Conservation (phyloP, 768 basidiomycete species). For the Trametes punicea region DNA sequence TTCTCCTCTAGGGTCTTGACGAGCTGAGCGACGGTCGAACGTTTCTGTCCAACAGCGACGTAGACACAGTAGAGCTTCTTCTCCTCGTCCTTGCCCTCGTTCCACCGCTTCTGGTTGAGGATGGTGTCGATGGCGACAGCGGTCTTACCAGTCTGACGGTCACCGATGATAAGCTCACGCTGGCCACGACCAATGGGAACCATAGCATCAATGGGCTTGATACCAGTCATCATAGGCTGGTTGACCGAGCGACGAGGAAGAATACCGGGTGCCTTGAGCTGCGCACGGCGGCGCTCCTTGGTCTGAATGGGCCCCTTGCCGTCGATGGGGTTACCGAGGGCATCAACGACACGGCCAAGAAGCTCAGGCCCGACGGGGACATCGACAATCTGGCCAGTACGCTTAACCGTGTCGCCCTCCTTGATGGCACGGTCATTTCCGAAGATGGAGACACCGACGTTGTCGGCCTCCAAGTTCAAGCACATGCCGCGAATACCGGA, state of each 20-base stretch:
- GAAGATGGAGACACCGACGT: conserved; percentile 99
- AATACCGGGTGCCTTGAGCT: conserved; percentile 98
- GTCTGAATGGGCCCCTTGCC: conserved; percentile 97
- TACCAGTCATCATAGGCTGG: conserved; percentile 99
- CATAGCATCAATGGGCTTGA: conserved; percentile 99
- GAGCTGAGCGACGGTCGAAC: conserved; percentile 98
- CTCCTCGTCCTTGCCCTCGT: conserved; percentile 92
- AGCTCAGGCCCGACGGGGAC: conserved; percentile 97
- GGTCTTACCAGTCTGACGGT: conserved; percentile 99
- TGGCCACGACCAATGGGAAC: conserved; percentile 99
- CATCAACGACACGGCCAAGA: conserved; percentile 98
- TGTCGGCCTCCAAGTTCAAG: conserved; percentile 99
- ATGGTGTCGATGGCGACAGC: conserved; percentile 99
- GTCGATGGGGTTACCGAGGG: conserved; percentile 99
- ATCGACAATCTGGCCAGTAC: conserved; percentile 99
- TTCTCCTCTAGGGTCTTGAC: conserved; percentile 99
- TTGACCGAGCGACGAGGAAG: conserved; percentile 98
- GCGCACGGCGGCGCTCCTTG: conserved; percentile 92
- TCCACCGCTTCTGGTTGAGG: conserved; percentile 99
- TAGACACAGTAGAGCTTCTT: conserved; percentile 99
- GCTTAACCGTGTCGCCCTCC: conserved; percentile 99
- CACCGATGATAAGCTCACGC: conserved; percentile 99
- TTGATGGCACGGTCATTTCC: conserved; percentile 97
- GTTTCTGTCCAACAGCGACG: conserved; percentile 98
- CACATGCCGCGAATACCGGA: conserved; percentile 99